Conservation (phyloP, 2,329 filamentous ascomycete genomes). For the Fusarium nurragi region DNA sequence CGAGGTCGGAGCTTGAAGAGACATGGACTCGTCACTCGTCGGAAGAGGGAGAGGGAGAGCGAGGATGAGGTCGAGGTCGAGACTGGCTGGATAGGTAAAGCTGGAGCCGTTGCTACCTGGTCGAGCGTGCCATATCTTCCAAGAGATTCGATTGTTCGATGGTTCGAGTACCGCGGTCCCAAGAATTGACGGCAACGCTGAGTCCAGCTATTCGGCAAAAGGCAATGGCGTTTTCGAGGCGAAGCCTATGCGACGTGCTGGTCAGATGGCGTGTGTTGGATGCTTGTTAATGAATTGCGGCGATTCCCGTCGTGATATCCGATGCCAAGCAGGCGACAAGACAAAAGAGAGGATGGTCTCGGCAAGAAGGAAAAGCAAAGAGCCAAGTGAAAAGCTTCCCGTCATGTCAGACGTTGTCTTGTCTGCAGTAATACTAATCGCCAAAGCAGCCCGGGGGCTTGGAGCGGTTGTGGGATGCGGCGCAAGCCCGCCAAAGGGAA, state of each 20-base stretch:
- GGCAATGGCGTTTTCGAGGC: too few relatives aligned
- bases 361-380: constrained; percentile 2
- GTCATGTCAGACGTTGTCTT: constrained; percentile 3
- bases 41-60: constrained; percentile 15
- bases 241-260: neutral
- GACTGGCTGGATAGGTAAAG: constrained; percentile 25
- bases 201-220: neutral
- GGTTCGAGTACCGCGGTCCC: neutral
- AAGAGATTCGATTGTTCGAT: neutral
- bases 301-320: constrained; percentile 10
- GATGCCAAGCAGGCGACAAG: neutral
- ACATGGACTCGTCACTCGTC: constrained; percentile 39
- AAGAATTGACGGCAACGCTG: neutral
- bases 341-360: neutral
- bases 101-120: constrained; percentile 23
- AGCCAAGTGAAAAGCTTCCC: neutral
- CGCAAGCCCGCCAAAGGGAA: constrained; percentile 4
- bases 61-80: constrained; percentile 8
- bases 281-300: constrained; percentile 2
- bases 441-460: neutral
- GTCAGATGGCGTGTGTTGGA: constrained; percentile 13
- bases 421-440: constrained; percentile 2
- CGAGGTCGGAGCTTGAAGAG: constrained; percentile 31
- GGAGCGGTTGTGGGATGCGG: constrained; percentile 9
- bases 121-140: constrained; percentile 39